A percentile compares a stretch with the other conserved stretches of the same genome.
Evolutionary conservation across 1,284 basidiomycete genomes (phyloP).

Genomic region (Ustilago lituana): DNA sequence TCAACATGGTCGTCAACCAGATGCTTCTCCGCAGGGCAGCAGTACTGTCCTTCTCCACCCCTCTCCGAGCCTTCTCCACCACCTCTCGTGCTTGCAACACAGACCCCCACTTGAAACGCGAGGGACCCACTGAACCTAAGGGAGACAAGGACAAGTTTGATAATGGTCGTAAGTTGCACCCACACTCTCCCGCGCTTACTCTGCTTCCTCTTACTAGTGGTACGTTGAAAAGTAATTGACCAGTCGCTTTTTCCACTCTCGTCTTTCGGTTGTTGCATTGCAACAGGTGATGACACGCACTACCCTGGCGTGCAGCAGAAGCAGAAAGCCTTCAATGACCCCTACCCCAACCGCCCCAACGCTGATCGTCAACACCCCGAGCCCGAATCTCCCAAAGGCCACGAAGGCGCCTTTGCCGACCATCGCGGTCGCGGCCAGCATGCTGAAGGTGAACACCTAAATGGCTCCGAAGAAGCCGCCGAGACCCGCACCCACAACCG

Average conservation of each 20-base stretch:
- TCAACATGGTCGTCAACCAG: conserved; percentile 16
- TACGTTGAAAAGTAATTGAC: no score
- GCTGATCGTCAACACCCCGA: conserved; percentile 15
- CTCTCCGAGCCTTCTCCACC: conserved; percentile 16
- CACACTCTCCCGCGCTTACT: no score
- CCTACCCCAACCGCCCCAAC: conserved; percentile 38
- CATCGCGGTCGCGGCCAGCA: conserved; percentile 40
- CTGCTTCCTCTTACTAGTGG: no score
- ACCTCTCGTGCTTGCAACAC: conserved; percentile 10
- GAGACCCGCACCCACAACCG: conserved; percentile 30
- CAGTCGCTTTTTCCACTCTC: no score
- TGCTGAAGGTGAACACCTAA: conserved; percentile 23
- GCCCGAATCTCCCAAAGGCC: conserved; percentile 36
- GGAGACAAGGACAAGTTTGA: conserved; percentile 39
- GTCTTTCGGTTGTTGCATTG: background rate
- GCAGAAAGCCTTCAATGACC: conserved; percentile 22
- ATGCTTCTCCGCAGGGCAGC: conserved; percentile 15
- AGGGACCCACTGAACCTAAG: conserved; percentile 37
- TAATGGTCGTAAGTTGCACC: conserved; percentile 40
- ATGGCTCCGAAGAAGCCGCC: conserved; percentile 33
- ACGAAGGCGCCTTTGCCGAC: conserved; percentile 44
- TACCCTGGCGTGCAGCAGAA: conserved; percentile 40
- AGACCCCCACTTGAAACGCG: conserved; percentile 29
- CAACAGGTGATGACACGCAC: conserved; percentile 38
- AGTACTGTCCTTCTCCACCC: conserved; percentile 7